A percentile compares a stretch with the other conserved stretches of the same genome.
phyloP scores from a whole-genome alignment of 345 rosid species.

The Camelina sativa region DNA sequence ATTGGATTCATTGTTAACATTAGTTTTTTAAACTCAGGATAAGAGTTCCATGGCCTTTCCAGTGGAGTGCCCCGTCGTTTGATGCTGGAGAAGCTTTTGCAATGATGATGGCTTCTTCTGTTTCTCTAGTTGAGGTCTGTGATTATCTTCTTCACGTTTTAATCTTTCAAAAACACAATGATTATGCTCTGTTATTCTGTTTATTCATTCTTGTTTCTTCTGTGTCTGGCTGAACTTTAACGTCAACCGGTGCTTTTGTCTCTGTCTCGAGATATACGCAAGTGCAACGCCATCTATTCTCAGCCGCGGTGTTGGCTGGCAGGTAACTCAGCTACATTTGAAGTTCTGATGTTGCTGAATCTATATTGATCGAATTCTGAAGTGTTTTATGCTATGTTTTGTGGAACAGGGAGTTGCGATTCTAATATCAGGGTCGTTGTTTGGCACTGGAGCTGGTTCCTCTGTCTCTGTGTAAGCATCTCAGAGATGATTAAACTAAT shows the following conservation, averaged over 20 bases:
- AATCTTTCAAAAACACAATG: background rate
- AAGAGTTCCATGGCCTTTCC: constrained; percentile 99
- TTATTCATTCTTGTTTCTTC: constrained; percentile 18
- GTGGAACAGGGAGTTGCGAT: constrained; percentile 84
- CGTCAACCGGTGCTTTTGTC: constrained; percentile 91
- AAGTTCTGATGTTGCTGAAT: background rate
- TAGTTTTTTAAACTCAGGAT: too few species aligned
- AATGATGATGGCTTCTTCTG: constrained; percentile 99
- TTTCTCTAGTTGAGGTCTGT: constrained; percentile 95
- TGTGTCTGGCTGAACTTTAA: constrained; percentile 33
- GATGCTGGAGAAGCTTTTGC: constrained; percentile 99
- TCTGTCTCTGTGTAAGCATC: constrained; percentile 94
- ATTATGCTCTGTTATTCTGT: constrained; percentile 21
- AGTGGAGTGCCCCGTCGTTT: constrained; percentile 98
- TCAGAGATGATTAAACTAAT: constrained; percentile 25
- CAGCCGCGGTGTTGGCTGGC: constrained; percentile 99
- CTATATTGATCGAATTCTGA: background rate
- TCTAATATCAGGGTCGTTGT: constrained; percentile 77
- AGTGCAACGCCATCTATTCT: constrained; percentile 96
- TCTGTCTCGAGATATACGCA: constrained; percentile 80
- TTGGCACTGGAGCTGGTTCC: constrained; percentile 91
- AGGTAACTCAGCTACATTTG: constrained; percentile 56
- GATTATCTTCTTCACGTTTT: constrained; percentile 21
- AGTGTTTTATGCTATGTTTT: constrained; percentile 23
- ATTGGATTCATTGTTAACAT: background rate